phyloP scores from a whole-genome alignment of 192 early-diverging fungal genomes.

The Spinellus fusiger region DNA sequence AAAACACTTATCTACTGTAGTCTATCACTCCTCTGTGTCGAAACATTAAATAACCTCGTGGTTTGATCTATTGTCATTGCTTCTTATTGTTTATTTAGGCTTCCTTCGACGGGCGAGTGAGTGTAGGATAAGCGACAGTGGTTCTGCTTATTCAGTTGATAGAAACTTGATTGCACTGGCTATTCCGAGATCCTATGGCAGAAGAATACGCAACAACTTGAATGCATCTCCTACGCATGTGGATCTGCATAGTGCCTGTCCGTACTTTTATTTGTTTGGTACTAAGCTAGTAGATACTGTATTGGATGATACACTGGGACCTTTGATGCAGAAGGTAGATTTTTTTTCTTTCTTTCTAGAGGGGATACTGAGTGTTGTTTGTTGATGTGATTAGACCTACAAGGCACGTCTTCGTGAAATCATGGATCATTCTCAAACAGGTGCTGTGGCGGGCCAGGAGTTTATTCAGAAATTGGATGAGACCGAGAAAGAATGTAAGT shows the following conservation, averaged over 20 bases:
- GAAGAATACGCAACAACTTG: slow-evolving; percentile 27
- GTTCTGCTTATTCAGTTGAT: not conserved
- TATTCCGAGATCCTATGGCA: slow-evolving; percentile 31
- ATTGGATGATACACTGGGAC: slow-evolving; percentile 16
- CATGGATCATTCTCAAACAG: slow-evolving; percentile 43
- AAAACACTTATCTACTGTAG: no score
- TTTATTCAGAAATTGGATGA: slow-evolving; percentile 40
- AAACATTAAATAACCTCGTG: not conserved
- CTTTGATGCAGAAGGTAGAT: slow-evolving; percentile 25
- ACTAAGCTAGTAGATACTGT: slow-evolving; percentile 26
- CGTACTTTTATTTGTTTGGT: slow-evolving; percentile 39
- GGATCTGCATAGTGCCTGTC: slow-evolving; percentile 33
- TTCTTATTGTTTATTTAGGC: not conserved
- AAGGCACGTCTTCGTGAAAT: slow-evolving; percentile 34
- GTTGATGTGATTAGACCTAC: slow-evolving; percentile 29
- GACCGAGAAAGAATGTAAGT: slow-evolving; percentile 43
- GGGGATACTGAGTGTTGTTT: not conserved
- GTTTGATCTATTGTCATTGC: not conserved
- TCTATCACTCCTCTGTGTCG: no score
- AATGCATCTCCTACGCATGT: slow-evolving; percentile 30
- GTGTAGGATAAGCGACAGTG: not conserved
- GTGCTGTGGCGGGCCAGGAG: slow-evolving; percentile 28
- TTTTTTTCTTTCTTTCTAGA: not conserved
- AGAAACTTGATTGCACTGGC: slow-evolving; percentile 27
- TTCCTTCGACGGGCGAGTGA: not conserved